Base-by-base conservation (phyloP, 139 green algal species). In the Chlamydomonas sp. region DNA sequence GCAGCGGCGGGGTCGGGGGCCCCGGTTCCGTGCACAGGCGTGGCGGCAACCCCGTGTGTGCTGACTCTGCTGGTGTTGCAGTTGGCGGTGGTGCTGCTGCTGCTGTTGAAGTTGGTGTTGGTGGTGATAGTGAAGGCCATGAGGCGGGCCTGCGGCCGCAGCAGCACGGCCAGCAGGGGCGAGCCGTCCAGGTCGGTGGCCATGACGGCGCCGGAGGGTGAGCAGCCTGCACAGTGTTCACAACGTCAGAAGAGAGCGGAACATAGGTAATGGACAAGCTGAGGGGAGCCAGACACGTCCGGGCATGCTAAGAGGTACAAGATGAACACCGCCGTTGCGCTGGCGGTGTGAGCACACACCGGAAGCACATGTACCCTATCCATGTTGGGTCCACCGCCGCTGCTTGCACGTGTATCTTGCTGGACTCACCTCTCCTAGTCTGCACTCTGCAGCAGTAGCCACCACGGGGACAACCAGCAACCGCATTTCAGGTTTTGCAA, bases 161-260 rank as follows among this genome's bases (percentile, higher is more conserved):
- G 80, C 72, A 87, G 72, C 72, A 87, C 82, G 82, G 72, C 80
- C 72, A 87, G 72, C 82, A 87, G 72, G n/a, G 82, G 82, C 3
- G 9, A 8, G n/a, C 82, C 82, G 10, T 18, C 57, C 3, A 67
- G 61, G 72, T 87, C 82, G 9, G 82, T 87, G 0, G 82, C 82
- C 82, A 87, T 72, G 62, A 80, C 71, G 5, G 82, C 82, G 17
- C 80, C 62, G 12, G n/a, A 69, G 0, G 82, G 82, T 0, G 64
- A 72, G 20, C 20, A 60, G 20, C 80, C 80, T 86, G 80, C 59
- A 16, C n/a, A 61, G 77, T 15, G 76, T 8, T 20, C 20, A 63
- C 20, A 60, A 31, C 8, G 18, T 18, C 18, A 57, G 57, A 64
- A 79, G 75, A 79, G 57, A 5, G 67, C 31, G 31, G 31, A 49